Evolutionary conservation across 2,329 filamentous ascomycete species (phyloP).

Genomic region (Colletotrichum sp.): DNA sequence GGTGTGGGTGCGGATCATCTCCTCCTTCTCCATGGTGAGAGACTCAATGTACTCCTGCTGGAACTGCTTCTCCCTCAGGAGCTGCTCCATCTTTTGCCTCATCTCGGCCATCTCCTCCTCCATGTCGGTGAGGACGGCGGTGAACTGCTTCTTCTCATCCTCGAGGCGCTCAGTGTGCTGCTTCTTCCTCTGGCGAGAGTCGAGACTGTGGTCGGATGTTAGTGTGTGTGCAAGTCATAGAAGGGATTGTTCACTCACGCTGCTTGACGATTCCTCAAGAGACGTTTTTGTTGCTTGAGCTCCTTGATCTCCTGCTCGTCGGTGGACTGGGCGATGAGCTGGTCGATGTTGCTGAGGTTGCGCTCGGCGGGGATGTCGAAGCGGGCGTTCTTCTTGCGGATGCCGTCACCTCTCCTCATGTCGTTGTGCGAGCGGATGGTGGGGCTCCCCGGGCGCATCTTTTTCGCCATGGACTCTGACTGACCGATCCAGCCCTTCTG

Average conservation of each 20-base stretch:
- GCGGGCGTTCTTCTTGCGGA: constrained; percentile 98
- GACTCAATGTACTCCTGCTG: constrained; percentile 77
- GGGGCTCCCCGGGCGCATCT: constrained; percentile 72
- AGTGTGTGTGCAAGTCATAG: neutral
- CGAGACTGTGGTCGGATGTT: constrained; percentile 66
- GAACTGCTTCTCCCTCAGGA: constrained; percentile 75
- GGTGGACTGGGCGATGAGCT: constrained; percentile 84
- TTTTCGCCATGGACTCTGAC: constrained; percentile 59
- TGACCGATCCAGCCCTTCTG: constrained; percentile 63
- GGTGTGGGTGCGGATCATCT: constrained; percentile 87
- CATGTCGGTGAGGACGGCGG: constrained; percentile 75
- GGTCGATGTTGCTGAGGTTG: constrained; percentile 93
- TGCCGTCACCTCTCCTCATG: constrained; percentile 80
- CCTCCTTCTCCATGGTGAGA: constrained; percentile 86
- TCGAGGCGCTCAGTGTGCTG: constrained; percentile 96
- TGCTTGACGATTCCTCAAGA: constrained; percentile 94
- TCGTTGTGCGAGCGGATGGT: constrained; percentile 78
- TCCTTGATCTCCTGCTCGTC: constrained; percentile 96
- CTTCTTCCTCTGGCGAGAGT: constrained; percentile 97
- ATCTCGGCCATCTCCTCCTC: constrained; percentile 78
- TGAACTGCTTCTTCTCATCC: constrained; percentile 94
- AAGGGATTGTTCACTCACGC: constrained; percentile 68
- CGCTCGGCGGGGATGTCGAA: constrained; percentile 96
- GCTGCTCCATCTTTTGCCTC: constrained; percentile 72
- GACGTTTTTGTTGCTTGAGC: constrained; percentile 95